phyloP scores from a whole-genome alignment of 2,329 filamentous ascomycete species.

The Fusarium proliferatum region DNA sequence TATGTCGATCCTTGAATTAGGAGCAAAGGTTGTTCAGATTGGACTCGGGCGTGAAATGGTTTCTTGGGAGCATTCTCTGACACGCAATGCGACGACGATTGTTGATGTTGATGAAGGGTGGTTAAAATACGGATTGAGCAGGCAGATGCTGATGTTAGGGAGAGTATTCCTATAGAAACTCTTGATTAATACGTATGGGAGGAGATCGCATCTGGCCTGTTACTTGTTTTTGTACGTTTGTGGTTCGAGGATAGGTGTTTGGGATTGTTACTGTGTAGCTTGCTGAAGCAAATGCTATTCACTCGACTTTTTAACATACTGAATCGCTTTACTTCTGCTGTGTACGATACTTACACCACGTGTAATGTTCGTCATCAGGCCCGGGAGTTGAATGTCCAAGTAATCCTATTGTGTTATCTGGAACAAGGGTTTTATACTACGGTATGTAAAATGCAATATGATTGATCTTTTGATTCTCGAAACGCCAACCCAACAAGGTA shows the following conservation, averaged over 20 bases:
- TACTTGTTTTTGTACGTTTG: constrained; percentile 40
- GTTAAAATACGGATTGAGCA: constrained; percentile 39
- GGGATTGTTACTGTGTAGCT: constrained; percentile 43
- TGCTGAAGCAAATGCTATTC: constrained; percentile 24
- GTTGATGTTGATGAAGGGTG: constrained; percentile 39
- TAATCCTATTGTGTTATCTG: background rate
- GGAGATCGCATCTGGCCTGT: constrained; percentile 28
- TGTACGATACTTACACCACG: background rate
- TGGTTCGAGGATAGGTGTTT: constrained; percentile 45
- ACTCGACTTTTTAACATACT: constrained; percentile 27
- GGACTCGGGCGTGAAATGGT: constrained; percentile 42
- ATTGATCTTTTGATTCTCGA: constrained; percentile 31
- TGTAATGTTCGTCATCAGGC: background rate
- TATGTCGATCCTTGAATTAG: constrained; percentile 41
- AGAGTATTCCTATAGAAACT: constrained; percentile 6
- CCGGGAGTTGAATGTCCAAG: background rate
- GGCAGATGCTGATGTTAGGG: constrained; percentile 27
- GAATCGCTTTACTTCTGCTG: constrained; percentile 36
- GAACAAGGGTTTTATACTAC: background rate
- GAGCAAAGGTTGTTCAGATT: constrained; percentile 43
- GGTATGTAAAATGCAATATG: background rate
- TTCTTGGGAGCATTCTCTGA: constrained; percentile 43
- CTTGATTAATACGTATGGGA: constrained; percentile 41
- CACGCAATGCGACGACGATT: constrained; percentile 43
- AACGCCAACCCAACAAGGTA: constrained; percentile 43